Evolutionary conservation across 257 asterid species (phyloP).

Genomic region (Salvia miltiorrhiza): DNA sequence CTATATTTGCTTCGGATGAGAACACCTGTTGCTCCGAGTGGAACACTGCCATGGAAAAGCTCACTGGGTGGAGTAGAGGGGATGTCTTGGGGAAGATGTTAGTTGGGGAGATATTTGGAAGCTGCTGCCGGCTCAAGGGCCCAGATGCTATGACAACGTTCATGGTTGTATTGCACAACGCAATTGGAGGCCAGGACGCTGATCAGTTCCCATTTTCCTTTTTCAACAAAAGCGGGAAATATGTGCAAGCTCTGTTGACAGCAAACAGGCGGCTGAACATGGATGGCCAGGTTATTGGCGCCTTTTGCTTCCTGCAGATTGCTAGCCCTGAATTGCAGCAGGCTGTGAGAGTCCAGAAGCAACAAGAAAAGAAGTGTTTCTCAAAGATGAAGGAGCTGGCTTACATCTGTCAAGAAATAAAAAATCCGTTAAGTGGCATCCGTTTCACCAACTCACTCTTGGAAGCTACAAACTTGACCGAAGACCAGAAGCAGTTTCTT

Average conservation of each 20-base stretch:
- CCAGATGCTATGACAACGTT: constrained; percentile 72
- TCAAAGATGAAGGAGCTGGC: constrained; percentile 83
- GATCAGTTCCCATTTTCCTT: constrained; percentile 68
- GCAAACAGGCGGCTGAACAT: constrained; percentile 77
- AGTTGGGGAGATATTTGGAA: constrained; percentile 85
- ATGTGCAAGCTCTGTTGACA: constrained; percentile 68
- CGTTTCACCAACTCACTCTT: constrained; percentile 72
- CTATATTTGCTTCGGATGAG: constrained; percentile 91
- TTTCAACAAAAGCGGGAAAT: constrained; percentile 58
- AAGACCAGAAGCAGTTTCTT: constrained; percentile 75
- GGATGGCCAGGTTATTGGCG: constrained; percentile 74
- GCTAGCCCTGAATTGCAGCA: constrained; percentile 73
- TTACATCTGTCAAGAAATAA: constrained; percentile 77
- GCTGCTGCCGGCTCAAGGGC: constrained; percentile 66
- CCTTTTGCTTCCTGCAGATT: constrained; percentile 86
- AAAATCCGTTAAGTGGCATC: constrained; percentile 75
- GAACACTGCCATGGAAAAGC: constrained; percentile 91
- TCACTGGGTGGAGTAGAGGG: constrained; percentile 75
- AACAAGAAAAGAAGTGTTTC: constrained; percentile 48
- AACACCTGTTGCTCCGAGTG: constrained; percentile 88
- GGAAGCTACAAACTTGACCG: constrained; percentile 64
- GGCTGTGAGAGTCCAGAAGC: constrained; percentile 56
- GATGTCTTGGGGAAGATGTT: constrained; percentile 76
- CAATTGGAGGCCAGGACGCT: constrained; percentile 70
- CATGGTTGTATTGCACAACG: constrained; percentile 79